These are phyloP conservation scores for Fomitopsis schrenkii DNA, from an alignment of 1,284 basidiomycete genomes.

Conservation along the genomic window DNA sequence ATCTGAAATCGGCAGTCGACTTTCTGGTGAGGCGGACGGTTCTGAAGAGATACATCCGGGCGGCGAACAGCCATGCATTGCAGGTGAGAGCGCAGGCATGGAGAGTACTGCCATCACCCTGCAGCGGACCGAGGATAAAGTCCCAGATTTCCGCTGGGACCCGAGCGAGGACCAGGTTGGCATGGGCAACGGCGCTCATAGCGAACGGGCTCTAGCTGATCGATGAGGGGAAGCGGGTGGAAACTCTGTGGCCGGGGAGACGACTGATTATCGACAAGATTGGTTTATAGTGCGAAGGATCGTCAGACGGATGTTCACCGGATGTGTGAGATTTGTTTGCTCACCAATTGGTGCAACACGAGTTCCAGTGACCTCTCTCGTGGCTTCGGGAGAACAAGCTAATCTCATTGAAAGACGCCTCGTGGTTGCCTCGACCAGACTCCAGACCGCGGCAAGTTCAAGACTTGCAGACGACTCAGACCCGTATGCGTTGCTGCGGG, in stretches of 20 bases:
- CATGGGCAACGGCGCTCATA: not conserved
- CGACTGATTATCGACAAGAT: not conserved
- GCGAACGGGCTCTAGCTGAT: not conserved
- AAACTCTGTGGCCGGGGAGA: too few relatives aligned
- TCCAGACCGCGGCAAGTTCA: not conserved
- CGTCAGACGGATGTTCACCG: not conserved
- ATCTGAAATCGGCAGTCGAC: not conserved
- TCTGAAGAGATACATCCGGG: constrained; percentile 27
- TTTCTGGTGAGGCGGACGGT: not conserved
- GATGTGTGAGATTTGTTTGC: not conserved
- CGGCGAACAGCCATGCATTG: constrained; percentile 26
- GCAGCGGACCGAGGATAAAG: constrained; percentile 26
- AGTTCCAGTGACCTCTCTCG: not conserved
- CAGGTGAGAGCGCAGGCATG: constrained; percentile 28
- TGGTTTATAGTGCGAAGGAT: not conserved
- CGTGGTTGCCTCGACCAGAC: not conserved
- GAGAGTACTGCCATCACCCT: constrained; percentile 23
- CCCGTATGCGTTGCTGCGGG: too few relatives aligned
- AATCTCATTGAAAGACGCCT: not conserved
- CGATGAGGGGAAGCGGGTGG: not conserved
- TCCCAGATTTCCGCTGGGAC: constrained; percentile 23
- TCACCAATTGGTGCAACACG: not conserved
- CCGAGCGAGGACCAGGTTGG: not conserved
- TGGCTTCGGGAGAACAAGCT: not conserved
- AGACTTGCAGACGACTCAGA: too few relatives aligned